Conservation (phyloP, 2,329 filamentous ascomycete genomes). For the Monosporascus ibericus region DNA sequence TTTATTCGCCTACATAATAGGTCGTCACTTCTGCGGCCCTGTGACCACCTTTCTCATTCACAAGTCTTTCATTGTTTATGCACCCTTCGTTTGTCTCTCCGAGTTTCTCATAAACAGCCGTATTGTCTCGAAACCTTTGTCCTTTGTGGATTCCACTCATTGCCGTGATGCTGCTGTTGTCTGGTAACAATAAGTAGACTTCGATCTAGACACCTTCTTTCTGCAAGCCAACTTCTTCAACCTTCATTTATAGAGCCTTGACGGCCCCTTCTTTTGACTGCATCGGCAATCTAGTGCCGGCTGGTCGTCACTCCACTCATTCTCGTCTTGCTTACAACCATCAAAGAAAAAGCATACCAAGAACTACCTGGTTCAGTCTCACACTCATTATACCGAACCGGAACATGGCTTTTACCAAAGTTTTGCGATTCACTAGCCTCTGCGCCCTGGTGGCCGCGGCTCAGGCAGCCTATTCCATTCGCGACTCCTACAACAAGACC, state of each 20-base stretch:
- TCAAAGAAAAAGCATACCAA: background rate
- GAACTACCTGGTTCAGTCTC: background rate
- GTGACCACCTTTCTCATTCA: background rate
- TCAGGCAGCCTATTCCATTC: slow-evolving; percentile 35
- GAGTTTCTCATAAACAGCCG: background rate
- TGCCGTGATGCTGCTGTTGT: background rate
- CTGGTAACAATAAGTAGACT: background rate
- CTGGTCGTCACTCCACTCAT: no score
- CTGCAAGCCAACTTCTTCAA: background rate
- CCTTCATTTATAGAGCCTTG: background rate
- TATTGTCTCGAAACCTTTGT: background rate
- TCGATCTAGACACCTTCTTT: background rate
- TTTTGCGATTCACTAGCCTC: slow-evolving; percentile 17
- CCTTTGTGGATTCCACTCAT: background rate
- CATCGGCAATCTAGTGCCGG: background rate
- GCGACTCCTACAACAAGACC: slow-evolving; percentile 40
- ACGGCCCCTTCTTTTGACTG: background rate
- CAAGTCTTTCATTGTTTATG: background rate
- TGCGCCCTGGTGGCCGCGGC: slow-evolving; percentile 15
- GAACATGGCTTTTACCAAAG: slow-evolving; percentile 17
- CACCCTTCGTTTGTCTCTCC: background rate
- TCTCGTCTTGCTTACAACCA: no score
- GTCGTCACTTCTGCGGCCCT: no score
- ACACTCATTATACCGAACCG: background rate
- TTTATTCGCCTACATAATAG: no score